Evolutionary conservation across 768 basidiomycete genomes (phyloP), one percentile per base, ranked within the genome.

Genomic region (Piloderma croceum): DNA sequence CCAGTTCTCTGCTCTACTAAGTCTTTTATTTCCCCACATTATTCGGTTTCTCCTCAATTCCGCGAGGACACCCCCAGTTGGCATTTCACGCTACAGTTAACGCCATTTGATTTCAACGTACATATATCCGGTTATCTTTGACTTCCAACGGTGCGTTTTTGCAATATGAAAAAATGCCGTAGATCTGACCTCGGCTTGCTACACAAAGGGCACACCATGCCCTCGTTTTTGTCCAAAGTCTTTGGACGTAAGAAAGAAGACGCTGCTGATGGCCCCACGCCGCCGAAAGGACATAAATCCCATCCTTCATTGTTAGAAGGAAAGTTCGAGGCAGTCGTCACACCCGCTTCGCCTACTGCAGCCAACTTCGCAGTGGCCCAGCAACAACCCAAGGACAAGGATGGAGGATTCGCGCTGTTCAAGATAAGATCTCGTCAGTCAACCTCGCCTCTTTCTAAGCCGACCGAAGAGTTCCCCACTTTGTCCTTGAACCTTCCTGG

Each of bases 171-270:
- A n/a, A n/a, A n/a, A n/a, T n/a, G n/a, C n/a, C n/a, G n/a, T n/a
- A n/a, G n/a, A n/a, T n/a, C n/a, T n/a, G n/a, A n/a, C n/a, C n/a
- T n/a, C n/a, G n/a, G n/a, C n/a, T n/a, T n/a, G n/a, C n/a, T n/a
- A n/a, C n/a, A n/a, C n/a, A n/a, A n/a, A n/a, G n/a, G n/a, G n/a
- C n/a, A n/a, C 52, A 51, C 52, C 32, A 73, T 73, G 71, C 67
- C 81, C 60, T 80, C 81, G 46, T 84, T 87, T 68, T 61, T 87
- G 54, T 77, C 80, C 61, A 87, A 83, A 57, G 79, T 87, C 51
- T 81, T 86, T 52, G 79, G 79, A 63, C 76, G 83, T 62, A 85
- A 77, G 65, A 83, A 74, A 63, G 62, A 69, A 21, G 80, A 80
- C 50, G 76, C 74, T 45, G 71, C 70, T 51, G 65, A 70, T 23